Conservation (phyloP, 148 eudicot genomes). For the Rhododendron vialii region DNA sequence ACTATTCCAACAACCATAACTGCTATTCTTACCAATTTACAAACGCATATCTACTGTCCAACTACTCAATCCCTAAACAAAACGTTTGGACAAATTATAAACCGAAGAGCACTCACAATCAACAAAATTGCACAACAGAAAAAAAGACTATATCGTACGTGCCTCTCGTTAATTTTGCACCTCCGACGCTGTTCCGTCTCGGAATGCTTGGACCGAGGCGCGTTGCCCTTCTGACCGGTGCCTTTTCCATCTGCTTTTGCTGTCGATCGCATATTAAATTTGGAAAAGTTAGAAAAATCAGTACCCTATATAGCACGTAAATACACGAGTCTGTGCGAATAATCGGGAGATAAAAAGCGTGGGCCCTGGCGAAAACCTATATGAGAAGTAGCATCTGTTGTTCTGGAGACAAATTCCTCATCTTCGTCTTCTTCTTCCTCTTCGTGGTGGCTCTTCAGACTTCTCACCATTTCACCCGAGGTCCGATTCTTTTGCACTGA, state of each 20-base stretch:
- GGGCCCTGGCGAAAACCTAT: conserved; percentile 33
- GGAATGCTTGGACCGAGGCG: conserved; percentile 76
- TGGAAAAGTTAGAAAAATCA: neutral
- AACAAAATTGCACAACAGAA: neutral
- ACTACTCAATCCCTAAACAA: neutral
- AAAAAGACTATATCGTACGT: conserved; percentile 1
- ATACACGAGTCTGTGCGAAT: neutral
- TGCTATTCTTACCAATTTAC: neutral
- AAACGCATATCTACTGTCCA: neutral
- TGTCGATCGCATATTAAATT: conserved; percentile 8
- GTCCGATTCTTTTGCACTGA: neutral
- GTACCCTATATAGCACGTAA: neutral
- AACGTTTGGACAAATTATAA: neutral
- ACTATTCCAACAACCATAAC: neutral
- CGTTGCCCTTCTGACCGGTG: conserved; percentile 45
- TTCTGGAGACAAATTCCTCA: conserved; percentile 40
- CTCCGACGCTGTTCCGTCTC: conserved; percentile 96
- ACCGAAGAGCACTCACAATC: neutral
- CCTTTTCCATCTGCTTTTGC: conserved; percentile 44
- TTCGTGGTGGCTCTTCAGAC: conserved; percentile 28
- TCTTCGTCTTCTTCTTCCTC: conserved; percentile 56
- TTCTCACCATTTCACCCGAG: conserved; percentile 32
- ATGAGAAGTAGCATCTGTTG: conserved; percentile 50
- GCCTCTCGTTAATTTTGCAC: conserved; percentile 92
- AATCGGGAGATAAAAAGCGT: neutral